Evolutionary conservation across 305 asterid species (phyloP), one percentile per base, ranked within the genome.

Genomic region (Rubia peregrina): DNA sequence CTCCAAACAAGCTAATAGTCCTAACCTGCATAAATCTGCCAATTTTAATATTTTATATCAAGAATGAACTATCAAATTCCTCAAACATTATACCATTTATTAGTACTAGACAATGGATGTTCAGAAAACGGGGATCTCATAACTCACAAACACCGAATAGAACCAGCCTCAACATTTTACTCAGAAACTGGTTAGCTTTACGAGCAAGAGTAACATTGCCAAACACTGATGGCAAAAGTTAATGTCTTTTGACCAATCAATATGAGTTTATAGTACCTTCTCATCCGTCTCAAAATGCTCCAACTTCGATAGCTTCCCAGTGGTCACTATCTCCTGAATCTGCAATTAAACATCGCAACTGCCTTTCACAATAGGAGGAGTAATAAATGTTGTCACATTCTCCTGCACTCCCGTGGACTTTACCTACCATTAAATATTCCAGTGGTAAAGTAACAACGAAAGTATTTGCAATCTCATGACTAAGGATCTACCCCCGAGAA

Each of bases 281-380:
- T 91, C 99, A 81, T 94, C 97, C 67, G 73, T 87, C 89, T 89
- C 91, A 71, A 94, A 94, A 80, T 89, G 91, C 78, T 94, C 99
- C 89, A 94, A 78, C 85, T 94, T 94, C 74, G 97, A 86, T 46
- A 94, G 91, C 88, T 84, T 94, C 75, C 99, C 96, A 33, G 96
- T 94, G 64, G 81, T 88, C 82, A 89, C 87, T 80, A 94, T 94
- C 90, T 94, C 98, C 85, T 86, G 96, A 81, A 94, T 89, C 99
- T 94, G 92, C 75, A 83, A 76, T 75, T 26, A 78, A 65, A 61
- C 56, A 74, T 67, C 24, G 33, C 13, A 46, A n/a, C 14, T 43
- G n/a, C 70, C 56, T 66, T 71, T 68, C 48, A 41, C 43, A 12
- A 19, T 64, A 19, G 11, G 59, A 24, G 62, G 63, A 76, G 62